Percentiles rank a stretch among this genome's conserved stretches.
Evolutionary conservation across 169 alveolate species (phyloP).

Genomic region (Cryptosporidium sp.): DNA sequence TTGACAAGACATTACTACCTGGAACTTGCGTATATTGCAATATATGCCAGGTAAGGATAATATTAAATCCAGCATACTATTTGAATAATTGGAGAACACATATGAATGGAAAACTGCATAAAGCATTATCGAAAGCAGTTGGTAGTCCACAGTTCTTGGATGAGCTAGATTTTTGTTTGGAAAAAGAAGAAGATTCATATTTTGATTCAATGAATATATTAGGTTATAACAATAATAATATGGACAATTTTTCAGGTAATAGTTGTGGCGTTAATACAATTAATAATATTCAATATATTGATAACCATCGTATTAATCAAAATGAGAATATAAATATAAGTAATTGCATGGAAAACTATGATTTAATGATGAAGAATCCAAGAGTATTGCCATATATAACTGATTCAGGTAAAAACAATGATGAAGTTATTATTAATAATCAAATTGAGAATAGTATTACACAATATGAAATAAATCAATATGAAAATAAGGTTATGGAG

Average conservation of each 20-base stretch:
- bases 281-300: neutral
- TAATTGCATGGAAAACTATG: neutral
- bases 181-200: constrained; percentile 54
- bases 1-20: constrained; percentile 40
- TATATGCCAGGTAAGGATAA: constrained; percentile 65
- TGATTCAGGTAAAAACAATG: neutral
- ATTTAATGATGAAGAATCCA: neutral
- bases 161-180: constrained; percentile 17
- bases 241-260: neutral
- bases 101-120: constrained; percentile 70
- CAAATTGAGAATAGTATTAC: neutral
- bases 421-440: neutral
- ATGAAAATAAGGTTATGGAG: constrained; percentile 1
- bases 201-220: constrained; percentile 11
- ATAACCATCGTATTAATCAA: neutral
- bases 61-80: constrained; percentile 71
- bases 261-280: neutral
- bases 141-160: constrained; percentile 73
- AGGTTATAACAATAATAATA: neutral
- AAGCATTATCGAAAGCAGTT: constrained; percentile 65
- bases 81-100: constrained; percentile 75
- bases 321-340: constrained; percentile 7
- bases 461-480: neutral
- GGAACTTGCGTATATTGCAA: constrained; percentile 71
- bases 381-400: neutral